A percentile compares a stretch with the other conserved stretches of the same genome.
Evolutionary conservation across 2,329 filamentous ascomycete species (phyloP).

Genomic region (Ophiocordyceps unilateralis): DNA sequence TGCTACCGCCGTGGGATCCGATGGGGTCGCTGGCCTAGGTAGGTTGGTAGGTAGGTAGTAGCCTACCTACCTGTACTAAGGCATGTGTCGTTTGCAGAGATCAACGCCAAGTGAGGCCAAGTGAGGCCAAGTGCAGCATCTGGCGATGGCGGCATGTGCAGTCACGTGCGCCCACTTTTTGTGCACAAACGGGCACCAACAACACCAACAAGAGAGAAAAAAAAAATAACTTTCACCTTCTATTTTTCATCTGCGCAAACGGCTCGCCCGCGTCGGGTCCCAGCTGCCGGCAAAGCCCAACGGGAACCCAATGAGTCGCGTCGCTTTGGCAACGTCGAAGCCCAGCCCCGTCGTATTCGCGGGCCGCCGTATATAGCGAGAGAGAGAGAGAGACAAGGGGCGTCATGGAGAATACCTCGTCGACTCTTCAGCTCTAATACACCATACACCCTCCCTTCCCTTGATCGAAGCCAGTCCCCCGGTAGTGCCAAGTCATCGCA

Average conservation of each 20-base stretch:
- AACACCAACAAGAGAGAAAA: not conserved
- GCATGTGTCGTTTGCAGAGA: too few relatives aligned
- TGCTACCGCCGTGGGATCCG: conserved; percentile 64
- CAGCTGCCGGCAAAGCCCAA: not conserved
- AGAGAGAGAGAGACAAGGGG: not conserved
- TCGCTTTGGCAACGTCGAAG: not conserved
- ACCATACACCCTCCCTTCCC: not conserved
- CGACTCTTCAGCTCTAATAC: not conserved
- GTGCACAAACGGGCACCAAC: not conserved
- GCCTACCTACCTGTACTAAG: too few relatives aligned
- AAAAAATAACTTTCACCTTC: too few relatives aligned
- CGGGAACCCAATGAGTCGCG: not conserved
- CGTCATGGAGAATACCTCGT: not conserved
- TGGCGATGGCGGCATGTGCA: not conserved
- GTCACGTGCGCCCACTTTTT: not conserved
- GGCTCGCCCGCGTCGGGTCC: not conserved
- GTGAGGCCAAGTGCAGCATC: too few relatives aligned
- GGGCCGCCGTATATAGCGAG: not conserved
- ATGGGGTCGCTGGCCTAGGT: conserved; percentile 55
- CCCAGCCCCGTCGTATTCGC: not conserved
- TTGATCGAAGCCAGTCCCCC: not conserved
- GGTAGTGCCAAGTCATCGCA: not conserved
- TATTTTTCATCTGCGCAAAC: not conserved
- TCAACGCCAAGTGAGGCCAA: too few relatives aligned
- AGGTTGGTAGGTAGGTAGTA: not conserved